Percentiles rank a stretch among this genome's conserved stretches.
These are phyloP conservation scores for Sphagnum fallax DNA, from an alignment of 228 moss, liverwort and hornwort genomes.

Conservation along the genomic window DNA sequence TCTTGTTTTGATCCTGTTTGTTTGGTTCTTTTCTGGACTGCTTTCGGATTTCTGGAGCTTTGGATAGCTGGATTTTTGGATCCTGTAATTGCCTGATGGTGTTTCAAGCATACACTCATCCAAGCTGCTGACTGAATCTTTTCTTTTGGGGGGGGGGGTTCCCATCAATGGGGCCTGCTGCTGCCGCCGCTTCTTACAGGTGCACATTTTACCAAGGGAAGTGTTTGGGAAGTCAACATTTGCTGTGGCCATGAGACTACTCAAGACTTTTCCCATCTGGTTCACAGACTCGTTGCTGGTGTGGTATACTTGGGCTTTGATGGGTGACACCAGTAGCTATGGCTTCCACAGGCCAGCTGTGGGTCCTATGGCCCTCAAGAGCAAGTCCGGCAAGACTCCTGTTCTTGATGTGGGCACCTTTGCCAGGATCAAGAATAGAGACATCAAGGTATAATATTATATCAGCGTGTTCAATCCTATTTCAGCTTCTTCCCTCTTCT, in stretches of 20 bases:
- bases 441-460: slow-evolving; percentile 16
- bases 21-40: too few relatives aligned
- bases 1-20: too few relatives aligned
- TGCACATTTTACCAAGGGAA: slow-evolving; percentile 25
- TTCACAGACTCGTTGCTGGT: slow-evolving; percentile 7
- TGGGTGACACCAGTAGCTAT: slow-evolving; percentile 8
- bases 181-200: slow-evolving; percentile 3
- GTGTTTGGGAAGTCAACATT: slow-evolving; percentile 25
- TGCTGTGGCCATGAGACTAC: slow-evolving; percentile 8
- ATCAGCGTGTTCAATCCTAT: too few relatives aligned
- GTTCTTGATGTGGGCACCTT: slow-evolving; percentile 28
- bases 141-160: not conserved
- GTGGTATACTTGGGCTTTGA: slow-evolving; percentile 14
- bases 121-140: not conserved
- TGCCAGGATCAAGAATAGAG: slow-evolving; percentile 13
- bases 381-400: slow-evolving; percentile 16
- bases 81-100: too few relatives aligned
- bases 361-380: slow-evolving; percentile 23
- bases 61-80: too few relatives aligned
- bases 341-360: slow-evolving; percentile 14
- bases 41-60: too few relatives aligned
- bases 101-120: not conserved
- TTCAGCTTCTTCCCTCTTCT: too few relatives aligned
- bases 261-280: slow-evolving; percentile 1
- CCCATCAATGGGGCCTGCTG: too few relatives aligned